Conservation (phyloP, 1,139 yeast genomes). For the Hyphopichia pseudoburtonii region DNA sequence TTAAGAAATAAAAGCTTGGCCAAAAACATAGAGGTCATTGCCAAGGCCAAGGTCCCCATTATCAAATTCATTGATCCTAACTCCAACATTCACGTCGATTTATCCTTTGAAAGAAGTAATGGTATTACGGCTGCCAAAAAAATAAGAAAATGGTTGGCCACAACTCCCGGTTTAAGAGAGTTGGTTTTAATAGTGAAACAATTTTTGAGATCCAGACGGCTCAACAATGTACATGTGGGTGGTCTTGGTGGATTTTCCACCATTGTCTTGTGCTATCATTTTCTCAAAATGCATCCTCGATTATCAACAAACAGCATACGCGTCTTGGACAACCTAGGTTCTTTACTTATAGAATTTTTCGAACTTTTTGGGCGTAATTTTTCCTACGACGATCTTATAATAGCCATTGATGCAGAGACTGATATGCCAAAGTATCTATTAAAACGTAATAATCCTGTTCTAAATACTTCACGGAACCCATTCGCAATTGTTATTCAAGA, state of each 20-base stretch:
- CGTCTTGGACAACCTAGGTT: slow-evolving; percentile 79
- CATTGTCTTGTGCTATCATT: slow-evolving; percentile 82
- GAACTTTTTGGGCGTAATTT: slow-evolving; percentile 94
- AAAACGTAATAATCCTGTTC: slow-evolving; percentile 54
- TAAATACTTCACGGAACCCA: slow-evolving; percentile 54
- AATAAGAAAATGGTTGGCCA: slow-evolving; percentile 71
- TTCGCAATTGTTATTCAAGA: slow-evolving; percentile 83
- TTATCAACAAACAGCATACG: slow-evolving; percentile 65
- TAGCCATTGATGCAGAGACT: slow-evolving; percentile 55
- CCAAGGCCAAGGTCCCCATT: slow-evolving; percentile 93
- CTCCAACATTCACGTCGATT: slow-evolving; percentile 77
- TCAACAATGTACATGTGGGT: slow-evolving; percentile 93
- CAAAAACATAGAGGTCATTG: slow-evolving; percentile 77
- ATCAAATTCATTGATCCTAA: slow-evolving; percentile 82
- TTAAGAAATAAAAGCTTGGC: slow-evolving; percentile 66
- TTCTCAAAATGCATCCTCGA: slow-evolving; percentile 78
- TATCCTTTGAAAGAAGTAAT: slow-evolving; percentile 85
- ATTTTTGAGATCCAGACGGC: slow-evolving; percentile 72
- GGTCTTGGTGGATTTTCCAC: slow-evolving; percentile 96
- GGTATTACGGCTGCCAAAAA: slow-evolving; percentile 85
- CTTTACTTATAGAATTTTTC: slow-evolving; percentile 85
- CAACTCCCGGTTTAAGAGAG: slow-evolving; percentile 82
- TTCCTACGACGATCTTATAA: slow-evolving; percentile 77
- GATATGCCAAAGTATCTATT: slow-evolving; percentile 53
- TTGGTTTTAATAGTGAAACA: slow-evolving; percentile 84